Base-by-base conservation (phyloP, 176 grass and related monocot genomes). In the Eragrostis curvula region DNA sequence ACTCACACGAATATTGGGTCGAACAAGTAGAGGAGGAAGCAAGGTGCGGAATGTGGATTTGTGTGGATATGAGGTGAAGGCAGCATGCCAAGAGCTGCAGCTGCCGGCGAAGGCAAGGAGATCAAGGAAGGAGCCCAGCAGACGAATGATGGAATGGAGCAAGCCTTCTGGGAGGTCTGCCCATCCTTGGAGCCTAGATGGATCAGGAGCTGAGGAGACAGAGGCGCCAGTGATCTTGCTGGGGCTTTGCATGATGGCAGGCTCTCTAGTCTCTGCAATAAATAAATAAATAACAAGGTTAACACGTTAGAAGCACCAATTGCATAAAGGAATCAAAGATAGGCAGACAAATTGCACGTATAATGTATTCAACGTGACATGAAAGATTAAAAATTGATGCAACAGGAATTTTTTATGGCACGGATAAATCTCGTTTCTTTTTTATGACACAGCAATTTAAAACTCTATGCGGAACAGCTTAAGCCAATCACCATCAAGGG, bases 41-140 rank as follows among this genome's bases (percentile, higher is more conserved):
- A 81, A 21, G 40, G 73, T 7, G 20, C 25, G 55, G 25, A 59
- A 43, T 11, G 49, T 28, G 53, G 80, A 72, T 66, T 77, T 75
- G 25, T 60, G 65, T 39, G 68, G 79, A 45, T 49, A 56, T 48
- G 83, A 69, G 8, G 46, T 43, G 86, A 61, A 78, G 47, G 80
- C 51, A 24, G 18, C 17, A 49, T 69, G 68, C 90, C 90, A 92
- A 78, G 86, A 70, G n/a, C 39, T 44, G 45, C 86, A 89, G 36
- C 77, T 85, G 63, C 67, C n/a, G 1, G 75, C 14, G 5, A 86
- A 85, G 55, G 80, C 81, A 28, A 89, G 70, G 49, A 89, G 69
- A 43, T 92, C 86, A 15, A 12, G 75, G 46, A 81, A 75, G 56
- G 82, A 85, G 45, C 45, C 46, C 49, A 91, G 20, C 48, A 70